These are phyloP conservation scores for Spathaspora sp. DNA, from an alignment of 805 yeast genomes.

Conservation along the genomic window DNA sequence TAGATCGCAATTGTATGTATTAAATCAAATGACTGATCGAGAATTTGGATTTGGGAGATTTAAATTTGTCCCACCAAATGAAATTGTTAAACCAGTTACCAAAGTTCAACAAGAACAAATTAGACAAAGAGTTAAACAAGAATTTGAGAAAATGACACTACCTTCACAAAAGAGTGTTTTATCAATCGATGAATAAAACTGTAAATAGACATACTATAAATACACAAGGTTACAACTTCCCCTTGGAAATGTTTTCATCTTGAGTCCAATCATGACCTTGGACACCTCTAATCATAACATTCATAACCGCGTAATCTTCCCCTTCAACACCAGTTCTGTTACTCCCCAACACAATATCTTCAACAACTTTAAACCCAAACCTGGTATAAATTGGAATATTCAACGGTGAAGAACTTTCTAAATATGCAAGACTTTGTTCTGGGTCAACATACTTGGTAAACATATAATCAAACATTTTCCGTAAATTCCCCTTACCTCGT, in stretches of 20 bases:
- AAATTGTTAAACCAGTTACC: slow-evolving; percentile 69
- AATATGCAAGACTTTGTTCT: slow-evolving; percentile 38
- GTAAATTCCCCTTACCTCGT: slow-evolving; percentile 55
- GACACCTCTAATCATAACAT: slow-evolving; percentile 40
- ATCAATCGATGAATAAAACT: slow-evolving; percentile 36
- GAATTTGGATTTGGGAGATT: slow-evolving; percentile 92
- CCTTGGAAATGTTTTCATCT: slow-evolving; percentile 13
- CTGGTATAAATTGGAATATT: slow-evolving; percentile 52
- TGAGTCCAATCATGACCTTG: slow-evolving; percentile 33
- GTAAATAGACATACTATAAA: background rate
- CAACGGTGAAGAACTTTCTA: slow-evolving; percentile 44
- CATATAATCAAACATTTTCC: slow-evolving; percentile 48
- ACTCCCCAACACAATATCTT: slow-evolving; percentile 48
- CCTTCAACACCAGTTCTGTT: slow-evolving; percentile 28
- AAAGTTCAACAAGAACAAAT: slow-evolving; percentile 58
- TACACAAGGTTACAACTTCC: slow-evolving; percentile 8
- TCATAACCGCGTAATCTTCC: slow-evolving; percentile 38
- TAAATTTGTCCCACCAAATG: slow-evolving; percentile 77
- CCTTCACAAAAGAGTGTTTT: slow-evolving; percentile 57
- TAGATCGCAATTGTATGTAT: slow-evolving; percentile 83
- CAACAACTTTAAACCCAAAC: slow-evolving; percentile 48
- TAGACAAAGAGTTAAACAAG: slow-evolving; percentile 45
- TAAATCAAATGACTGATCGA: slow-evolving; percentile 81
- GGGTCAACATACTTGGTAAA: slow-evolving; percentile 44
- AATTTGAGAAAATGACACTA: slow-evolving; percentile 49